Evolutionary conservation across 2,329 filamentous ascomycete genomes (phyloP), one percentile per base, ranked within the genome.

Genomic region (Teratosphaeria pseudoeucalypti): DNA sequence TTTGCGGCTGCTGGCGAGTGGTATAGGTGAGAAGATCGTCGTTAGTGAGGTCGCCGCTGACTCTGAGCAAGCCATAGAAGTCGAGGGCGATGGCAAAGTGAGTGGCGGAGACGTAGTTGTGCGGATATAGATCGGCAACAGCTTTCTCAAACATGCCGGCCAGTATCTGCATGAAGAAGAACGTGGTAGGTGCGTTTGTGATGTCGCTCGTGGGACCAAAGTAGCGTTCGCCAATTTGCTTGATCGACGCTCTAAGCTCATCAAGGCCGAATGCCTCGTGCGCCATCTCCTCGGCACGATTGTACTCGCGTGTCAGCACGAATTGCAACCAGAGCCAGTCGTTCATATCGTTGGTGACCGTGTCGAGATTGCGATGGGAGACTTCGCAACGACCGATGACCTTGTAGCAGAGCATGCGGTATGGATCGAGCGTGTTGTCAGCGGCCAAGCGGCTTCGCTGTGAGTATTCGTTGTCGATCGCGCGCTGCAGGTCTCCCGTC

Each of bases 361-460:
- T 75, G 53, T 85, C 82, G 39, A 87, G 73, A 61, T 76, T 82
- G 58, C 82, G 78, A 52, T 79, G 78, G 55, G 74, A 77, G 60
- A 86, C 75, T 63, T 87, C 84, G 69, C 84, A 86, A 56, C 84
- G 90, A 54, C 95, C 94, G 67, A 99, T 88, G 62, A 99, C 86
- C 80, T 99, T 97, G 81, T 97, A 97, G 73, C 94, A 96, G 55
- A 92, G 92, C 85, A 96, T 92, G 58, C 91, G 86, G 77, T 95
- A 99, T 29, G 94, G 94, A 72, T 99, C 94, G 64, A 95, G 85
- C 1, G 89, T 89, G 70, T 92, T 87, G 60, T 94, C 89, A 0
- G 90, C 89, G 0, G 89, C 89, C 68, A 95, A 90, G 64, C 90
- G 87, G 29, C 86, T 83, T 54, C 91, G 86, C 72, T 95, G 89